Conservation (phyloP, 192 early-diverging fungal species). For the Linnemannia hyalina region DNA sequence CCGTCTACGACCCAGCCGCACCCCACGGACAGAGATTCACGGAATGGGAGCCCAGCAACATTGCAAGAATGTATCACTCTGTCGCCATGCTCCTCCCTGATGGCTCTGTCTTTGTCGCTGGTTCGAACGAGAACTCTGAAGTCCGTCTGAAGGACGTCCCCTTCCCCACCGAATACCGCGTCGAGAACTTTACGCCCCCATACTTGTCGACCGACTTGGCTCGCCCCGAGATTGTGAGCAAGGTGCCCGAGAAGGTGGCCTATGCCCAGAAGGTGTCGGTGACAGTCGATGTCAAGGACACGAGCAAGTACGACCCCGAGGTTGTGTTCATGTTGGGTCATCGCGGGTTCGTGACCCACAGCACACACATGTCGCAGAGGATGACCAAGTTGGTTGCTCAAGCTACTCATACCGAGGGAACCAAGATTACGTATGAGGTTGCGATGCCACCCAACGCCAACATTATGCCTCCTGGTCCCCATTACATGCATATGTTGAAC, state of each 20-base stretch:
- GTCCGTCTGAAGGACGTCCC: slow-evolving; percentile 34
- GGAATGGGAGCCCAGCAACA: slow-evolving; percentile 56
- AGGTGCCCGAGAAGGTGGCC: slow-evolving; percentile 32
- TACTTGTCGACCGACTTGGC: slow-evolving; percentile 61
- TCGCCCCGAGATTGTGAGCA: slow-evolving; percentile 51
- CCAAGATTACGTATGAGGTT: slow-evolving; percentile 45
- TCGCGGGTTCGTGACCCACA: slow-evolving; percentile 66
- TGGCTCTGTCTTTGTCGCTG: slow-evolving; percentile 55
- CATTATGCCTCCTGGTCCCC: slow-evolving; percentile 68
- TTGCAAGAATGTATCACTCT: slow-evolving; percentile 78
- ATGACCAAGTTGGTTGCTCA: slow-evolving; percentile 55
- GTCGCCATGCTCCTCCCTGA: slow-evolving; percentile 60
- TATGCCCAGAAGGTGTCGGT: slow-evolving; percentile 52
- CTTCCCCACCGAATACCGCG: slow-evolving; percentile 66
- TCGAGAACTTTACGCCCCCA: slow-evolving; percentile 68
- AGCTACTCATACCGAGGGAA: slow-evolving; percentile 3
- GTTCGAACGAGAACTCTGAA: slow-evolving; percentile 53
- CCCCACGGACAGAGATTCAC: slow-evolving; percentile 61
- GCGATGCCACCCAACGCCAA: slow-evolving; percentile 62
- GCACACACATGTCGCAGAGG: slow-evolving; percentile 68
- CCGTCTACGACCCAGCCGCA: slow-evolving; percentile 66
- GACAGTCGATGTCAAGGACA: slow-evolving; percentile 55
- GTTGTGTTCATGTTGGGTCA: slow-evolving; percentile 61
- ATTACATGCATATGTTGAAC: slow-evolving; percentile 63
- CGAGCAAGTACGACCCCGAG: slow-evolving; percentile 27